Conservation (phyloP, 345 rosid genomes). For the Rhodomyrtus tomentosa region DNA sequence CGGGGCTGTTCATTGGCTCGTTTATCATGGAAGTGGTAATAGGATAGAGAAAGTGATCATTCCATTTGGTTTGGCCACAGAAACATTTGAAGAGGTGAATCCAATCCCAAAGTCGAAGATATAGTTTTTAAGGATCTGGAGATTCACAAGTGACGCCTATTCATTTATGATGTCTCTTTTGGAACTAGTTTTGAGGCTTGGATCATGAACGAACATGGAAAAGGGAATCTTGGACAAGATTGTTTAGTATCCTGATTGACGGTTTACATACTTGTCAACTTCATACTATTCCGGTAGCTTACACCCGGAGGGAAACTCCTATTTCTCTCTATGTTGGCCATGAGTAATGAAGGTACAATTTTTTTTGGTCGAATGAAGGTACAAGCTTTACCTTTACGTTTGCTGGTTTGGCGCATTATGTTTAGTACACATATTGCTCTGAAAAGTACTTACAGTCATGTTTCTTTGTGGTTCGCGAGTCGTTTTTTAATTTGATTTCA, state of each 20-base stretch:
- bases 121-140: neutral
- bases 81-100: neutral
- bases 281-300: neutral
- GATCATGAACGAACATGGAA: conserved; percentile 1
- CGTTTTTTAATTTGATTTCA: neutral
- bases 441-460: neutral
- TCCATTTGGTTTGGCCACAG: conserved; percentile 1
- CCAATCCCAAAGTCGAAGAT: neutral
- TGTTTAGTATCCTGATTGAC: neutral
- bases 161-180: neutral
- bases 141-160: neutral
- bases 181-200: neutral
- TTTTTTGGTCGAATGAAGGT: no score
- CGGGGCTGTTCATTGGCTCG: conserved; percentile 3
- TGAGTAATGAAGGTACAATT: neutral
- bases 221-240: neutral
- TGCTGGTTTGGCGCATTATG: neutral
- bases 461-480: neutral
- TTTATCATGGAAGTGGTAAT: neutral
- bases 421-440: neutral
- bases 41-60: neutral
- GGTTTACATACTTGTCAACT: neutral
- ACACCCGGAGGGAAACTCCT: neutral
- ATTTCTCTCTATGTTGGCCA: neutral
- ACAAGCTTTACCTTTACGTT: neutral